Percentiles rank a stretch among this genome's conserved stretches.
Conservation (phyloP, 257 asterid genomes). For the Haberlea rhodopensis region DNA sequence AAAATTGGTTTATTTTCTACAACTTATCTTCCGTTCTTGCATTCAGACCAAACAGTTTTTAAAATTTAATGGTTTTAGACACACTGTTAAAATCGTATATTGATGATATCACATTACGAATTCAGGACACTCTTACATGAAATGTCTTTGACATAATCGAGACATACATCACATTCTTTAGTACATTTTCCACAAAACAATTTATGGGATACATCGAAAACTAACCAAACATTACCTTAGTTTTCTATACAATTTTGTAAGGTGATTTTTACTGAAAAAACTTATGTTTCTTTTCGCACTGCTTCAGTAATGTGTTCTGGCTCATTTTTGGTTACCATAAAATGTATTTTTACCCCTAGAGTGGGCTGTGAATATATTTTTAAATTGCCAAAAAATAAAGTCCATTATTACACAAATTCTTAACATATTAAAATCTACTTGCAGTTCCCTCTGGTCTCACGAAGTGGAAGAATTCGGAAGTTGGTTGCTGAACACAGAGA, state of each 20-base stretch:
- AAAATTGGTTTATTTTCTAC: not conserved
- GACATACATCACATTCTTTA: too few relatives aligned
- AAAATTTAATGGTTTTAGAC: too few relatives aligned
- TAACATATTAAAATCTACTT: conserved; percentile 1
- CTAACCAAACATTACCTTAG: not conserved
- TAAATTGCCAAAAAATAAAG: not conserved
- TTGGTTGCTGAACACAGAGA: conserved; percentile 75
- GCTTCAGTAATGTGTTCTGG: not conserved
- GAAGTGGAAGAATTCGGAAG: conserved; percentile 85
- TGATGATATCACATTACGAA: too few relatives aligned
- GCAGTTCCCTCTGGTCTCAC: conserved; percentile 95
- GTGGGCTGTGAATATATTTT: not conserved
- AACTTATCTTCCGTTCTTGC: too few relatives aligned
- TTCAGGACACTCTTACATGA: too few relatives aligned
- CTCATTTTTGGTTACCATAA: not conserved
- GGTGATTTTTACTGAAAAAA: too few relatives aligned
- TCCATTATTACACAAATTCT: not conserved
- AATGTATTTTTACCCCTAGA: not conserved
- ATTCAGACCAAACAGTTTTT: too few relatives aligned
- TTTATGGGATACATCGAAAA: not conserved
- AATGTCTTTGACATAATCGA: too few relatives aligned
- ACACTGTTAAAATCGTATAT: too few relatives aligned
- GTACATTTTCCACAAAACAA: too few relatives aligned
- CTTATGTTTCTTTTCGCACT: not conserved
- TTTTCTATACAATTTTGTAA: not conserved